A percentile compares a stretch with the other conserved stretches of the same genome.
Evolutionary conservation across 225 moss, liverwort and hornwort genomes (phyloP).

Genomic region (Thuidium tamariscinum): DNA sequence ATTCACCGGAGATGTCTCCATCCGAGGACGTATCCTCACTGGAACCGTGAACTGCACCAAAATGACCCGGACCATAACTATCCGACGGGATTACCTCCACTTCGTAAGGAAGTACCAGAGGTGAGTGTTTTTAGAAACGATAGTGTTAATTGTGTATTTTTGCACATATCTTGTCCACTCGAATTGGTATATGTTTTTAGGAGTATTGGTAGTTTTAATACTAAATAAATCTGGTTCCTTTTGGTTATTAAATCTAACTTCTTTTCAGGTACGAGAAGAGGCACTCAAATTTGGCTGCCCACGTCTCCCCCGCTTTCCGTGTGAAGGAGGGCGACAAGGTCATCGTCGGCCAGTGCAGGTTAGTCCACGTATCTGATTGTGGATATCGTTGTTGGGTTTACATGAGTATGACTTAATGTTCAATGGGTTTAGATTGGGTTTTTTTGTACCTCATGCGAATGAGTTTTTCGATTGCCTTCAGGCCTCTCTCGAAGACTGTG

Average conservation of each 20-base stretch:
- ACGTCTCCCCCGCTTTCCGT: conserved; percentile 51
- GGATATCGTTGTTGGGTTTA: not conserved
- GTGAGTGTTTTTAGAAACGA: not conserved
- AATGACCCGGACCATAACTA: conserved; percentile 53
- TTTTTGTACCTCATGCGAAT: not conserved
- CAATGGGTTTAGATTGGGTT: not conserved
- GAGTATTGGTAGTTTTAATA: too few relatives aligned
- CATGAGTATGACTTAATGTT: not conserved
- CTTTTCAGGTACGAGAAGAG: conserved; percentile 39
- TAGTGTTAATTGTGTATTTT: too few relatives aligned
- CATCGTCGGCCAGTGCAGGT: conserved; percentile 57
- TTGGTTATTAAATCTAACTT: not conserved
- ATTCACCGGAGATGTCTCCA: conserved; percentile 41
- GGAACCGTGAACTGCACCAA: conserved; percentile 50
- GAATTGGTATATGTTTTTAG: not conserved
- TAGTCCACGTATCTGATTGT: not conserved
- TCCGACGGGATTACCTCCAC: conserved; percentile 47
- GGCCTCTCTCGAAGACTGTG: conserved; percentile 49
- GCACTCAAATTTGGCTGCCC: conserved; percentile 50
- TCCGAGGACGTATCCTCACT: conserved; percentile 40
- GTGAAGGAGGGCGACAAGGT: conserved; percentile 58
- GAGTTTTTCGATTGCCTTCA: not conserved
- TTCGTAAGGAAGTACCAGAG: conserved; percentile 52
- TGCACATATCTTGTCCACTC: not conserved
- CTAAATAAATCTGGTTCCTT: too few relatives aligned